phyloP scores from a whole-genome alignment of 2,329 filamentous ascomycete species.

The Boeremia exigua region DNA sequence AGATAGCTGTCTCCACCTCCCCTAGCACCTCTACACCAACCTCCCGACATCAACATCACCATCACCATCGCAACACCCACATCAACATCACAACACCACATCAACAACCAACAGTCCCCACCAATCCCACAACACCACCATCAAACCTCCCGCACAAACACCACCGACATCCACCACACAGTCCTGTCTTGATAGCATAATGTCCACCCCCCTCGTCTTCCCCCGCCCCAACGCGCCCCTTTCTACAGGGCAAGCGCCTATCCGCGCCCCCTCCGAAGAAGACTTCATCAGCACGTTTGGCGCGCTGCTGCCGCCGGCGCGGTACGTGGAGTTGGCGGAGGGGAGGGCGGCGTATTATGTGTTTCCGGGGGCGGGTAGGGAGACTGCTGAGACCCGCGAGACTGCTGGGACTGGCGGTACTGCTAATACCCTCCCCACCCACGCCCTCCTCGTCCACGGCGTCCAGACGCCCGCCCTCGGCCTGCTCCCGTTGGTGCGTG shows the following conservation, averaged over 20 bases:
- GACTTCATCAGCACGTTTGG: slow-evolving; percentile 50
- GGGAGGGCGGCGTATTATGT: slow-evolving; percentile 54
- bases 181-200: too few species aligned
- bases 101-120: too few species aligned
- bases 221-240: slow-evolving; percentile 34
- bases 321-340: slow-evolving; percentile 39
- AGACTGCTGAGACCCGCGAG: too few species aligned
- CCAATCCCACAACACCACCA: too few species aligned
- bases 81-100: background rate
- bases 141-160: too few species aligned
- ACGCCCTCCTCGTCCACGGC: slow-evolving; percentile 58
- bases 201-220: slow-evolving; percentile 20
- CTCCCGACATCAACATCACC: background rate
- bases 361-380: slow-evolving; percentile 14
- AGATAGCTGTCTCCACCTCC: too few species aligned
- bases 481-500: slow-evolving; percentile 51
- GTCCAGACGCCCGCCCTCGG: slow-evolving; percentile 60
- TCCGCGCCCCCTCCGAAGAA: slow-evolving; percentile 48
- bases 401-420: too few species aligned
- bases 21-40: background rate
- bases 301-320: slow-evolving; percentile 47
- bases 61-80: background rate
- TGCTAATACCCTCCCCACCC: too few species aligned
- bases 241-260: background rate
- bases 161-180: too few species aligned